phyloP scores from a whole-genome alignment of 148 eudicot genomes.

The Rhododendron ovatum region DNA sequence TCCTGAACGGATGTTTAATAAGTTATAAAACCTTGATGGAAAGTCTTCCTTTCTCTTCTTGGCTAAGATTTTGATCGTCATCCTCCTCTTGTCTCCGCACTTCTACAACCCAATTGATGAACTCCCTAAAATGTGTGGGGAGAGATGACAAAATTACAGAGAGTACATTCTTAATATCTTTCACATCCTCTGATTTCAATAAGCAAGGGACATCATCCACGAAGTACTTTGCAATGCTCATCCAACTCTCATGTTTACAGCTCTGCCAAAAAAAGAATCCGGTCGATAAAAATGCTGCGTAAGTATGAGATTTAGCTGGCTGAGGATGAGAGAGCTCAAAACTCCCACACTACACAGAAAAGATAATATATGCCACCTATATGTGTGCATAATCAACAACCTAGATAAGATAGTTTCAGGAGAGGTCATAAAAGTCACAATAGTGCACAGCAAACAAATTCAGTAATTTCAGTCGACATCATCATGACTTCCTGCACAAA shows the following conservation, averaged over 20 bases:
- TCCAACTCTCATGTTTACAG: conserved; percentile 88
- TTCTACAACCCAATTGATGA: conserved; percentile 91
- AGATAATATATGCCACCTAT: neutral
- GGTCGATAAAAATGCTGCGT: neutral
- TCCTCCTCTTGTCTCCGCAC: conserved; percentile 82
- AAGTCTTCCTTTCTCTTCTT: conserved; percentile 79
- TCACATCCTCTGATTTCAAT: conserved; percentile 44
- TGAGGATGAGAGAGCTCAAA: conserved; percentile 3
- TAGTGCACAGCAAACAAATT: neutral
- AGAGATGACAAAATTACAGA: conserved; percentile 54
- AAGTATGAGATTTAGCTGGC: neutral
- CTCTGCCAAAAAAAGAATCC: conserved; percentile 40
- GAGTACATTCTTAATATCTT: conserved; percentile 49
- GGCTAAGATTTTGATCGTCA: conserved; percentile 50
- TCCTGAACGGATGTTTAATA: neutral
- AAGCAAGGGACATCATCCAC: conserved; percentile 70
- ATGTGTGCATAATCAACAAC: neutral
- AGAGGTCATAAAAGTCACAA: neutral
- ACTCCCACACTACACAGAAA: neutral
- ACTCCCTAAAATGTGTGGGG: conserved; percentile 76
- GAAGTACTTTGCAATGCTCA: conserved; percentile 60
- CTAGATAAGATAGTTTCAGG: neutral
- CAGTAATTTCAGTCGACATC: neutral
- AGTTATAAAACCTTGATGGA: conserved; percentile 47
- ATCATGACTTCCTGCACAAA: neutral